Evolutionary conservation across 306 rosid species (phyloP).

Genomic region (Cucurbita ficifolia): DNA sequence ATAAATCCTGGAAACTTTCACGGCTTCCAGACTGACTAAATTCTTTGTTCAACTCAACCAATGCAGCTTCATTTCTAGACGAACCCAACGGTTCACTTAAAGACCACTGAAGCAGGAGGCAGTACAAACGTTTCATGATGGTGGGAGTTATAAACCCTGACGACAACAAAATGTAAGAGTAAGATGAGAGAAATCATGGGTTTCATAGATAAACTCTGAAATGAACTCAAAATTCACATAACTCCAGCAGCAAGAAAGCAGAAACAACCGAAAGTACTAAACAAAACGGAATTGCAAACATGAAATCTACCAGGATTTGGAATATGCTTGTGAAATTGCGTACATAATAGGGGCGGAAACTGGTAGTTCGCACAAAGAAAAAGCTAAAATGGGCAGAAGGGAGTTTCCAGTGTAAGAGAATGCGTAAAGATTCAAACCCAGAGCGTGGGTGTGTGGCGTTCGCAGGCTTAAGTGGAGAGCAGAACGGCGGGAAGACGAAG

Average conservation of each 20-base stretch:
- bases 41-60: neutral
- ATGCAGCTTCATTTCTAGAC: neutral
- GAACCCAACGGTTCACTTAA: neutral
- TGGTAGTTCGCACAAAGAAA: neutral
- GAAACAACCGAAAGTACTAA: neutral
- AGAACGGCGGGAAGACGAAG: neutral
- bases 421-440: neutral
- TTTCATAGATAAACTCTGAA: neutral
- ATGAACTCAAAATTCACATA: neutral
- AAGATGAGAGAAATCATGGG: neutral
- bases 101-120: constrained; percentile 13
- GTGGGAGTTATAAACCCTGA: constrained; percentile 20
- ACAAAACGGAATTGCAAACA: neutral
- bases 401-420: neutral
- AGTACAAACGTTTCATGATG: constrained; percentile 20
- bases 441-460: neutral
- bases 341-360: neutral
- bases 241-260: neutral
- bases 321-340: neutral
- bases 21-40: constrained; percentile 6
- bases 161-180: neutral
- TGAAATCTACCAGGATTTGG: neutral
- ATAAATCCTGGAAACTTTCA: constrained; percentile 5
- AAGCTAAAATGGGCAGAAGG: neutral
- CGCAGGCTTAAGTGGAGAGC: neutral